Conservation (phyloP, 1,284 basidiomycete species). For the Ustilago cynodontis region DNA sequence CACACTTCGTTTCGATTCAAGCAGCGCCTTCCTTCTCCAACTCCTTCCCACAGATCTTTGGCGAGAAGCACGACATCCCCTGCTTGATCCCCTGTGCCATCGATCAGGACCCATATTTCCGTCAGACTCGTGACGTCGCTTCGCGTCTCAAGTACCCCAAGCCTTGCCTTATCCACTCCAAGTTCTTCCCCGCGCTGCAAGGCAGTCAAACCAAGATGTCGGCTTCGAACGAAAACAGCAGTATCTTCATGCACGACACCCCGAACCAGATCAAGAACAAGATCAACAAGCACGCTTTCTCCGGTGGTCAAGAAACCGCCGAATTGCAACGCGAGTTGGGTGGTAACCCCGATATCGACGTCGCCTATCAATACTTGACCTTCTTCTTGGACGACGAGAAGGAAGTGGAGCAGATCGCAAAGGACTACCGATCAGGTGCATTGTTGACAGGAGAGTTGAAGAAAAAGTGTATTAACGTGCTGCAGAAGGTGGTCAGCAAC, state of each 20-base stretch:
- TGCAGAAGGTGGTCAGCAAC: constrained; percentile 85
- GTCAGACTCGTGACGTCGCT: constrained; percentile 94
- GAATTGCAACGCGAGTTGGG: constrained; percentile 91
- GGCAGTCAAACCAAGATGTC: constrained; percentile 99
- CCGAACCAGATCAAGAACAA: constrained; percentile 96
- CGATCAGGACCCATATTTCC: constrained; percentile 94
- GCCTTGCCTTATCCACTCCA: constrained; percentile 90
- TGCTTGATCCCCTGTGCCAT: constrained; percentile 98
- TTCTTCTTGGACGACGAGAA: constrained; percentile 97
- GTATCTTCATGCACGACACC: constrained; percentile 96
- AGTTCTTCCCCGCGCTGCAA: constrained; percentile 98
- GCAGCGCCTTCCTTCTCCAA: constrained; percentile 97
- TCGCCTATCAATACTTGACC: constrained; percentile 93
- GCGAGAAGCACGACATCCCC: constrained; percentile 84
- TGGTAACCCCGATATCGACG: constrained; percentile 94
- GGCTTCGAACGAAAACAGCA: constrained; percentile 88
- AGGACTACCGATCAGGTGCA: constrained; percentile 91
- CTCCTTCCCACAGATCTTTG: constrained; percentile 98
- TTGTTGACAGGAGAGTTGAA: constrained; percentile 94
- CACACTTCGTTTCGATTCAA: constrained; percentile 97
- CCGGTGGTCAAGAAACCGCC: constrained; percentile 80
- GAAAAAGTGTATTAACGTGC: constrained; percentile 83
- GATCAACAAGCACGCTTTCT: constrained; percentile 79
- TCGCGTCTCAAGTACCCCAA: constrained; percentile 94
- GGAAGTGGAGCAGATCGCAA: constrained; percentile 81